Evolutionary conservation across 495 filamentous ascomycete species (phyloP), one percentile per base, ranked within the genome.

Genomic region (Glutinoglossum americanum): DNA sequence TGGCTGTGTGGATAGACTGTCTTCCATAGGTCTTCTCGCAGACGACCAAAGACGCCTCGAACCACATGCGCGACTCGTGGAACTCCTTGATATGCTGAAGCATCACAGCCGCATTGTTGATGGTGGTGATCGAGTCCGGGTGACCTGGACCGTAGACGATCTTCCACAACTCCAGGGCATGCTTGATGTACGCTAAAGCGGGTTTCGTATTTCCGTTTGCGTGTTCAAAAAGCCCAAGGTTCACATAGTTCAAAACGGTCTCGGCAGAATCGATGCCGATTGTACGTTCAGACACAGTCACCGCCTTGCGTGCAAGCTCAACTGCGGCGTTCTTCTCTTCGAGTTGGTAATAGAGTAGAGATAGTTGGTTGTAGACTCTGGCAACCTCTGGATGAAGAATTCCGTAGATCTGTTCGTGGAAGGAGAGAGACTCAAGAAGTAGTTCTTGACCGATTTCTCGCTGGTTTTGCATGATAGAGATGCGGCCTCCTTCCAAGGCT

Each of bases 71-170:
- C 15, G 89, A 96, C 68, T 94, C 87, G 60, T 84, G 78, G 74
- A 89, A 99, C 51, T 83, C 79, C 73, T 94, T 89, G 63, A 94
- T 74, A 57, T 85, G 80, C 71, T 97, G 93, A 51, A 97, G 79
- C 93, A 99, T 99, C 28, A 97, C 92, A 13, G 93, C 93, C 15
- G 87, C 89, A 67, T 99, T 99, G 77, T 97, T 99, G 70, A 97
- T 82, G 32, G 93, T 96, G 13, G 93, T 99, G 71, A 97, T 94
- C 17, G 87, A 92, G 69, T 99, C 93, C 1, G 93, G 93, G 70
- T 99, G 93, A 65, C 85, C 83, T 13, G 80, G 70, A 47, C 93
- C 93, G 65, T 94, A 97, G 66, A 96, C 88, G 67, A 96, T 77
- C 75, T 96, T 95, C 90, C 89, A 96, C 57, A 97, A 74, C 62